Conservation (phyloP, 768 basidiomycete species). For the Auriscalpium orientale region DNA sequence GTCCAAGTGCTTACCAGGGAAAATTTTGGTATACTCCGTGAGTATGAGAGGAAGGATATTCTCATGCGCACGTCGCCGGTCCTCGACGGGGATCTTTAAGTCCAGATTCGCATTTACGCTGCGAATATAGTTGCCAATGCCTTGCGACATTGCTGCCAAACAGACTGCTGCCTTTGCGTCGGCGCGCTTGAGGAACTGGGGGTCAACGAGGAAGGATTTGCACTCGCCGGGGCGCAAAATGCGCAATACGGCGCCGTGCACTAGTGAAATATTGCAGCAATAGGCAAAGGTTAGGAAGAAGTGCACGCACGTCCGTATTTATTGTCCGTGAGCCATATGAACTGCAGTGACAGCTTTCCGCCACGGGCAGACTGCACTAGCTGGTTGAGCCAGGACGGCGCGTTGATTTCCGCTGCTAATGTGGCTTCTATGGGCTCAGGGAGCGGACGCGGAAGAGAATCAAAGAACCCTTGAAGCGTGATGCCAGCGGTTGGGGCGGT, state of each 20-base stretch:
- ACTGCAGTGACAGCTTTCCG: slow-evolving; percentile 33
- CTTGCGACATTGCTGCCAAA: slow-evolving; percentile 56
- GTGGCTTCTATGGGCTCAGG: slow-evolving; percentile 44
- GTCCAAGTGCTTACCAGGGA: slow-evolving; percentile 28
- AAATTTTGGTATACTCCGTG: slow-evolving; percentile 38
- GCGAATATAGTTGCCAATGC: slow-evolving; percentile 50
- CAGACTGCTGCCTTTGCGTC: slow-evolving; percentile 69
- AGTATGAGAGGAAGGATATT: slow-evolving; percentile 38
- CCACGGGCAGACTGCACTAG: slow-evolving; percentile 47
- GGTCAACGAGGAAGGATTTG: slow-evolving; percentile 56
- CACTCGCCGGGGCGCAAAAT: slow-evolving; percentile 45
- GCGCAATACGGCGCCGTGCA: slow-evolving; percentile 58
- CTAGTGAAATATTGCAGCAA: slow-evolving; percentile 22
- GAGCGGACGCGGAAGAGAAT: slow-evolving; percentile 58
- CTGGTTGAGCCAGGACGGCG: slow-evolving; percentile 44
- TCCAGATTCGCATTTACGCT: slow-evolving; percentile 35
- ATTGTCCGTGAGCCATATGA: slow-evolving; percentile 37
- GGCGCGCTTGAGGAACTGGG: slow-evolving; percentile 46
- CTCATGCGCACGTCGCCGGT: slow-evolving; percentile 37
- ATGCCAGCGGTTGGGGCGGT: slow-evolving; percentile 4
- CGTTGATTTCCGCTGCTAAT: slow-evolving; percentile 44
- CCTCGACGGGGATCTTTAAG: slow-evolving; percentile 35
- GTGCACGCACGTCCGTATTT: slow-evolving; percentile 36
- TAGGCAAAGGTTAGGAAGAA: no score
- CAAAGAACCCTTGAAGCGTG: slow-evolving; percentile 52